Evolutionary conservation across 1,284 basidiomycete species (phyloP), one percentile per base, ranked within the genome.

Genomic region (Thecaphora thlaspeos): DNA sequence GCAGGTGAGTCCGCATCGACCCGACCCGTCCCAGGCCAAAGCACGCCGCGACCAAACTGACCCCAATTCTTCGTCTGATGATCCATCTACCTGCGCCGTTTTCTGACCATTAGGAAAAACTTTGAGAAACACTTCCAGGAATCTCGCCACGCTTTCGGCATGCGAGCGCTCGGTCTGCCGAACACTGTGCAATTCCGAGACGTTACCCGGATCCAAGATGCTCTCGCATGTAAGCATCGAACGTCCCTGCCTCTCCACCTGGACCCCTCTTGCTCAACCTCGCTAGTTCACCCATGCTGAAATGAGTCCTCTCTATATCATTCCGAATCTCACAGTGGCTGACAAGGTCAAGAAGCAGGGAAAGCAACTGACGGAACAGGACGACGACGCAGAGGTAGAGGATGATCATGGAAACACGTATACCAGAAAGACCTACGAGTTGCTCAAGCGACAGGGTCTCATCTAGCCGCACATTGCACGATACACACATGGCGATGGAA

Each of bases 111-210:
- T 30, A 34, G 71, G 19, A 93, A 93, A 84, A 92, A 92, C 79
- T 94, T 93, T 71, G 91, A 94, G 74, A 84, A 90, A 49, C 91
- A 94, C 80, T 93, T 94, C 81, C 80, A 90, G 83, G 95, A 98
- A 82, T 89, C 90, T 36, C 83, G 93, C 50, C 95, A 99, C 80
- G 90, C 94, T 1, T 98, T 97, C 70, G 95, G 94, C 26, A 96
- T 99, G 91, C 87, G 92, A 38, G 94, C 95, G 4, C 83, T 99
- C 26, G 95, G 95, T 17, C 81, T 99, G 61, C 95, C 95, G 1
- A 98, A 97, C 71, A 96, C 93, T 1, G 94, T 94, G 78, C 95
- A 99, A 80, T 99, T 98, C 82, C 90, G 95, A 73, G 94, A 96
- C 79, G 96, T 99, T 61, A 98, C 93, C 19, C 85, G 88, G 47